These are phyloP conservation scores for Pythium rishiriense DNA, from an alignment of 352 stramenopile genomes.

Conservation along the genomic window DNA sequence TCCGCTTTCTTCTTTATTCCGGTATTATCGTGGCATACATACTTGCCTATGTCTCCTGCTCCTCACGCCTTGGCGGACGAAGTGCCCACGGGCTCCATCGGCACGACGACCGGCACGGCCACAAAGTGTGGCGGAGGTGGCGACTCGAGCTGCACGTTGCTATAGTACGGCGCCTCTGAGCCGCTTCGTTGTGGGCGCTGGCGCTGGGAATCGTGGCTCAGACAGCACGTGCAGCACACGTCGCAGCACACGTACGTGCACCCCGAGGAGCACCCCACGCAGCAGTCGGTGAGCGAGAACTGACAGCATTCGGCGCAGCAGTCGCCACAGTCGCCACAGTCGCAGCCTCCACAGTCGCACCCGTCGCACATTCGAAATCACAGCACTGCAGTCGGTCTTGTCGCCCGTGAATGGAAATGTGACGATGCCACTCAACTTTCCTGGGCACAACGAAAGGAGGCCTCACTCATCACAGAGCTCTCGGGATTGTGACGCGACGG, in stretches of 20 bases:
- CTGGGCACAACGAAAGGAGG: too few relatives aligned
- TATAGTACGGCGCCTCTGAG: not conserved
- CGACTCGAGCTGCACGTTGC: not conserved
- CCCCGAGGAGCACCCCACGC: not conserved
- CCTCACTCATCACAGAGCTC: too few relatives aligned
- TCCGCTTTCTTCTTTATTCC: not conserved
- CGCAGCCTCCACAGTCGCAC: constrained; percentile 2
- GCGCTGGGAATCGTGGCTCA: not conserved
- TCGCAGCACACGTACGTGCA: constrained; percentile 16
- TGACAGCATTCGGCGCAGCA: constrained; percentile 5
- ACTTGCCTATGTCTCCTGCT: not conserved
- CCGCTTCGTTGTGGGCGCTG: not conserved
- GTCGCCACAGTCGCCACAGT: constrained; percentile 4
- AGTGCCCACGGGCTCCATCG: constrained; percentile 4
- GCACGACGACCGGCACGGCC: constrained; percentile 3
- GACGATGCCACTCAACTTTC: not conserved
- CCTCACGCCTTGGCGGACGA: not conserved
- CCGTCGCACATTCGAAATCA: constrained; percentile 3
- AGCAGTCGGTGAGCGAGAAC: not conserved
- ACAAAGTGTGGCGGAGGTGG: constrained; percentile 7
- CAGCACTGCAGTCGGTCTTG: not conserved
- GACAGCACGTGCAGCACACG: constrained; percentile 6
- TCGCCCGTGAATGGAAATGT: not conserved
- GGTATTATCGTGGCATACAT: not conserved
- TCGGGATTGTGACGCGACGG: not conserved